These are phyloP conservation scores for Sarocladium kiliense DNA, from an alignment of 2,329 filamentous ascomycete genomes.

Conservation along the genomic window DNA sequence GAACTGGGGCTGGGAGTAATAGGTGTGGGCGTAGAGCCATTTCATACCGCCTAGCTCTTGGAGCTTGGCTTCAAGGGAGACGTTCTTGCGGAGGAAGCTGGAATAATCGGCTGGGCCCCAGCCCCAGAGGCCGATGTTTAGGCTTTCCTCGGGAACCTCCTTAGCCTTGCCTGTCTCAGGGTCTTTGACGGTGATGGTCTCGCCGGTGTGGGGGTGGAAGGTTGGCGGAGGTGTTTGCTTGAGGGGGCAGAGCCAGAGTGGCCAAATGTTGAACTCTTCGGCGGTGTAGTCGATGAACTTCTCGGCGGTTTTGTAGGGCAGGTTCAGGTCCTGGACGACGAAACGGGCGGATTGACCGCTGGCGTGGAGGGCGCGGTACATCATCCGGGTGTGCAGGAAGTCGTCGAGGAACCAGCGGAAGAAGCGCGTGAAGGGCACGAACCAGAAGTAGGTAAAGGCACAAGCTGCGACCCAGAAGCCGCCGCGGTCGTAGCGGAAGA, in stretches of 20 bases:
- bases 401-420: constrained; percentile 67
- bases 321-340: constrained; percentile 62
- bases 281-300: constrained; percentile 52
- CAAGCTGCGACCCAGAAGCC: constrained; percentile 68
- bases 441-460: constrained; percentile 62
- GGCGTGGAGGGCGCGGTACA: constrained; percentile 67
- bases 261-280: constrained; percentile 49
- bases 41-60: constrained; percentile 70
- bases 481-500: constrained; percentile 72
- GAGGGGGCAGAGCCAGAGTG: constrained; percentile 55
- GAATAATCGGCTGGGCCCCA: constrained; percentile 54
- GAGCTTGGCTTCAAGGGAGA: constrained; percentile 65
- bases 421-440: constrained; percentile 59
- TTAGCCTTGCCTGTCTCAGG: constrained; percentile 14
- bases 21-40: constrained; percentile 83
- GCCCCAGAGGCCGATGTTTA: constrained; percentile 74
- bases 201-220: constrained; percentile 49
- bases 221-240: constrained; percentile 43
- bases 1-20: constrained; percentile 70
- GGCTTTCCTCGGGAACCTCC: constrained; percentile 32
- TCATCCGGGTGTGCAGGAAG: constrained; percentile 68
- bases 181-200: constrained; percentile 19
- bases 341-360: constrained; percentile 60
- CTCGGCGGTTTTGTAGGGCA: constrained; percentile 48
- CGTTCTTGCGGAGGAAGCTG: constrained; percentile 65